Evolutionary conservation across 345 rosid species (phyloP).

Genomic region (Ceriops zippeliana): DNA sequence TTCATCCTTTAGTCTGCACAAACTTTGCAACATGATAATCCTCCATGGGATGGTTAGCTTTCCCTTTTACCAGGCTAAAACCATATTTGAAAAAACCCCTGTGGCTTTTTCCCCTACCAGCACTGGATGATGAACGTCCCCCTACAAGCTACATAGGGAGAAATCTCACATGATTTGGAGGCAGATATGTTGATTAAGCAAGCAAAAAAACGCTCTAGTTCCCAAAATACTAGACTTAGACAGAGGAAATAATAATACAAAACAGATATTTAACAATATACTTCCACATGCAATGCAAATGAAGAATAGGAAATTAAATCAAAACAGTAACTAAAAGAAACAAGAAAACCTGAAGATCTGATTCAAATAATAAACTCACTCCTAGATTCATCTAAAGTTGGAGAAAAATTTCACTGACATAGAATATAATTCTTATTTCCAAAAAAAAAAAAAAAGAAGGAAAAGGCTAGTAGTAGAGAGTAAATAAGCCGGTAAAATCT

Average conservation of each 20-base stretch:
- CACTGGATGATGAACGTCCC: conserved; percentile 48
- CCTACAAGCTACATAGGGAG: conserved; percentile 42
- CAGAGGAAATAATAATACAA: neutral
- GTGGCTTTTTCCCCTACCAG: conserved; percentile 56
- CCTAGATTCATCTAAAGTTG: too few relatives aligned
- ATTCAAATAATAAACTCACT: too few relatives aligned
- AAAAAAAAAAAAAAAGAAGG: neutral
- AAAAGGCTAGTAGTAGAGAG: neutral
- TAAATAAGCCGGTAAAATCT: neutral
- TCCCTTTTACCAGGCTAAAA: conserved; percentile 59
- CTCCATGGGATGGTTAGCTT: conserved; percentile 72
- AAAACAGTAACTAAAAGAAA: neutral
- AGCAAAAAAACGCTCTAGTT: neutral
- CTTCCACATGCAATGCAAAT: neutral
- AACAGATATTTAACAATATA: neutral
- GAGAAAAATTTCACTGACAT: neutral
- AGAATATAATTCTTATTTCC: neutral
- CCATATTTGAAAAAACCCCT: conserved; percentile 55
- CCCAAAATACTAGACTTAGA: neutral
- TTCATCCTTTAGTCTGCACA: conserved; percentile 42
- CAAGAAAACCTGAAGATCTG: neutral
- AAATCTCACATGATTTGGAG: conserved; percentile 1
- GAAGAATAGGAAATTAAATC: neutral
- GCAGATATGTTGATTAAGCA: neutral
- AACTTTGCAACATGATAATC: conserved; percentile 77